A percentile compares a stretch with the other conserved stretches of the same genome.
These are phyloP conservation scores for Bipolaris cookei DNA, from an alignment of 2,329 filamentous ascomycete species.

Conservation along the genomic window DNA sequence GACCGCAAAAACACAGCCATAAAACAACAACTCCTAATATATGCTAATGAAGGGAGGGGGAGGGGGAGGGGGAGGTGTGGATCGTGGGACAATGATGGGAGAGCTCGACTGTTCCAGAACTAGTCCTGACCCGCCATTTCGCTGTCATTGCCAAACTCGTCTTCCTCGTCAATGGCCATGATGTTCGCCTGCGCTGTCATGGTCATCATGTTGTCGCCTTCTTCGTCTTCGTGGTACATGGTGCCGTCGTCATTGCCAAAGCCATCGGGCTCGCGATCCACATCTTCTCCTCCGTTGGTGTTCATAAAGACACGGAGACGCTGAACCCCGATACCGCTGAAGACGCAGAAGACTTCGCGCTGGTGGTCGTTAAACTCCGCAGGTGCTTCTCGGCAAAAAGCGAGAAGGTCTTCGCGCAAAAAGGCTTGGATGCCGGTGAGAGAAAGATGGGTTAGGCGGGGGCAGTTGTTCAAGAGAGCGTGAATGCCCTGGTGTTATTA, in stretches of 20 bases:
- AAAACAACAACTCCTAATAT: slow-evolving; percentile 18
- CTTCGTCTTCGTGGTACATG: slow-evolving; percentile 42
- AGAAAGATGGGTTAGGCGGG: slow-evolving; percentile 89
- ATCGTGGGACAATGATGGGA: not conserved
- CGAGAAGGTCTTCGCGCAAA: slow-evolving; percentile 79
- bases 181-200: slow-evolving; percentile 46
- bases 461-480: slow-evolving; percentile 85
- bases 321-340: slow-evolving; percentile 84
- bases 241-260: slow-evolving; percentile 36
- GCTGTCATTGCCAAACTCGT: slow-evolving; percentile 55
- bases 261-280: slow-evolving; percentile 22
- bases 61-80: too few species aligned
- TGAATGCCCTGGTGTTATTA: slow-evolving; percentile 75
- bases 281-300: slow-evolving; percentile 38
- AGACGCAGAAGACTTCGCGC: slow-evolving; percentile 94
- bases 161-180: slow-evolving; percentile 53
- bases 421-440: slow-evolving; percentile 94
- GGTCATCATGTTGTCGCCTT: slow-evolving; percentile 44
- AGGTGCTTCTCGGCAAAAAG: slow-evolving; percentile 86
- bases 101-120: not conserved
- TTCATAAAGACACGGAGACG: slow-evolving; percentile 82
- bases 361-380: slow-evolving; percentile 95
- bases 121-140: slow-evolving; percentile 51
- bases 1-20: not conserved
- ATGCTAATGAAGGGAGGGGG: slow-evolving; percentile 16